Evolutionary conservation across 75 land plant genomes (phyloP), one percentile per base, ranked within the genome.

Genomic region (Chamaecyparis obtusa): DNA sequence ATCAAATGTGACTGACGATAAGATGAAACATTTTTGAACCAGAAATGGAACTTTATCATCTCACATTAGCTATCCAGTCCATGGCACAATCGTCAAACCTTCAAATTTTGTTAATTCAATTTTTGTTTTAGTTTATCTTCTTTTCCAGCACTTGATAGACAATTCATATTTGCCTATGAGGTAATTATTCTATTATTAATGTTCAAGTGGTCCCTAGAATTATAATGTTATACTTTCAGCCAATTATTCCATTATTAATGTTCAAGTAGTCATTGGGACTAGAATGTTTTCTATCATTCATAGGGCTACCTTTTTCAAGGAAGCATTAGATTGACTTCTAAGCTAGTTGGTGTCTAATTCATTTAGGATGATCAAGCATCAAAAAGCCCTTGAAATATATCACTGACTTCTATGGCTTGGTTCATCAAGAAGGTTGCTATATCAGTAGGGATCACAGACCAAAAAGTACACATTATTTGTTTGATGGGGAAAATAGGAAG

Each of bases 1-100:
- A 93, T 93, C 72, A 93, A 93, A 87, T 93, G 94, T 89, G 94
- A 93, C 86, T 93, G 69, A 78, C 39, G 43, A 60, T 84, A 74
- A 74, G 37, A 74, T 33, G 36, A 74, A 33, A 74, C 10, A 16
- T 74, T 74, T 32, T 74, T 74, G 14, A 74, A 32, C 76, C 76
- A 32, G 37, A 30, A 74, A 33, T 33, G 33, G 32, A 74, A 74
- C 3, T 74, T 49, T 14, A 74, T 74, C 76, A 74, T 64, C n/a
- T 27, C 27, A 27, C 69, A 64, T 64, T 64, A 64, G n/a, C 24
- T 64, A 27, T 64, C 69, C 9, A 24, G 69, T 64, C 30, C 69
- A 21, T 64, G 69, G n/a, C 2, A 9, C 69, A 64, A 64, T 64
- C 24, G 69, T 64, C 1, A n/a, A 74, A 33, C 36, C 76, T 74